Percentiles rank a stretch among this genome's conserved stretches.
These are phyloP conservation scores for Yarrowia phangngaensis DNA, from an alignment of 805 yeast genomes.

Conservation along the genomic window DNA sequence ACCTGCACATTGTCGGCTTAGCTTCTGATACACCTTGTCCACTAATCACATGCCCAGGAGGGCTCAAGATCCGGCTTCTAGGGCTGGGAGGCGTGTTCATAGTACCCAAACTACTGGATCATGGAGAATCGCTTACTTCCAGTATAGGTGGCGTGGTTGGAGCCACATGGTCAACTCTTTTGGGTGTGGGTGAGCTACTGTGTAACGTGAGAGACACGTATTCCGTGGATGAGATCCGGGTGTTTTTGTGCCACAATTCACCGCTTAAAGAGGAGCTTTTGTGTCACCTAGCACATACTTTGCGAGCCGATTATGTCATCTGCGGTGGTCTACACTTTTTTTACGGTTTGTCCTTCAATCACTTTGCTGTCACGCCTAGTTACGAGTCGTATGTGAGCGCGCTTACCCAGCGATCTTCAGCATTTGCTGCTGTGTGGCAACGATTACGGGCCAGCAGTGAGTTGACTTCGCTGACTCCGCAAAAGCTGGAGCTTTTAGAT, in stretches of 20 bases:
- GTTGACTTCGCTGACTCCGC: slow-evolving; percentile 15
- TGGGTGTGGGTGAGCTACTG: slow-evolving; percentile 66
- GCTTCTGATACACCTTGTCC: slow-evolving; percentile 41
- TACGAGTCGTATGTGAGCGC: slow-evolving; percentile 60
- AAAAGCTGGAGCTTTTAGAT: slow-evolving; percentile 21
- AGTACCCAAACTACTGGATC: slow-evolving; percentile 63
- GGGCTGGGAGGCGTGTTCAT: slow-evolving; percentile 74
- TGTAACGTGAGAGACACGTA: slow-evolving; percentile 46
- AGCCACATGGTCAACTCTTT: slow-evolving; percentile 66
- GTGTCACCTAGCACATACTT: slow-evolving; percentile 60
- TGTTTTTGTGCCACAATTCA: slow-evolving; percentile 65
- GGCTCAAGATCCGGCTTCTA: slow-evolving; percentile 50
- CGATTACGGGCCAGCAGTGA: slow-evolving; percentile 44
- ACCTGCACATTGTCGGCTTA: slow-evolving; percentile 62
- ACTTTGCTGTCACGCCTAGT: slow-evolving; percentile 58
- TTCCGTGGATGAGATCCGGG: slow-evolving; percentile 49
- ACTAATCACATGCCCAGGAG: slow-evolving; percentile 45
- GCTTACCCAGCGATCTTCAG: slow-evolving; percentile 57
- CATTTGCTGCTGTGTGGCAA: slow-evolving; percentile 61
- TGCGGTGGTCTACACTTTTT: slow-evolving; percentile 71
- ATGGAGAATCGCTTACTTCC: slow-evolving; percentile 48
- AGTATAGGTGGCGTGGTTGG: slow-evolving; percentile 60
- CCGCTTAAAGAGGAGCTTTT: slow-evolving; percentile 66
- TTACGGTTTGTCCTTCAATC: slow-evolving; percentile 67
- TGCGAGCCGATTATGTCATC: slow-evolving; percentile 68